phyloP scores from a whole-genome alignment of 78 protist species.

The Cavenderia fasciculata region DNA sequence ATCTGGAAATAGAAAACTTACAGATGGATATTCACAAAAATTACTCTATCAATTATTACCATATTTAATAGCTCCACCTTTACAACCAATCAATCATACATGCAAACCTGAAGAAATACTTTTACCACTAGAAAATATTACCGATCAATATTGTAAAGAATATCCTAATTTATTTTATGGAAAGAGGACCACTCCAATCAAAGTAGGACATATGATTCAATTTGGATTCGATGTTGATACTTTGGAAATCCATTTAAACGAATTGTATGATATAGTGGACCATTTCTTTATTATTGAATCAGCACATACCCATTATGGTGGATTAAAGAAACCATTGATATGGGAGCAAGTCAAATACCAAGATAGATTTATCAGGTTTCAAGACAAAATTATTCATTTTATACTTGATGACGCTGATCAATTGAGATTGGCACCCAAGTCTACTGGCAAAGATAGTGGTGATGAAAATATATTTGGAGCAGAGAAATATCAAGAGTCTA shows the following conservation, averaged over 20 bases:
- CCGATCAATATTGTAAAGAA: background rate
- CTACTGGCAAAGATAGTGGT: constrained; percentile 5
- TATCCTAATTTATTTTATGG: background rate
- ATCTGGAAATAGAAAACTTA: background rate
- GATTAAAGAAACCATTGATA: constrained; percentile 7
- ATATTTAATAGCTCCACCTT: constrained; percentile 9
- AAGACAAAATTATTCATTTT: constrained; percentile 5
- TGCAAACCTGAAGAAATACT: constrained; percentile 11
- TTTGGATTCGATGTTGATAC: constrained; percentile 18
- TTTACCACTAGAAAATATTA: background rate
- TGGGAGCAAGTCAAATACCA: constrained; percentile 20
- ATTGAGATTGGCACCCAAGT: no score
- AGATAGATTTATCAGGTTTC: constrained; percentile 5
- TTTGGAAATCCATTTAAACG: constrained; percentile 13
- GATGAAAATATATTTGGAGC: background rate
- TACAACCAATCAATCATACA: constrained; percentile 1
- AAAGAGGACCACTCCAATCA: background rate
- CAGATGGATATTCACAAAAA: constrained; percentile 11
- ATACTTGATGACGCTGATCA: background rate
- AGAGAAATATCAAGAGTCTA: background rate
- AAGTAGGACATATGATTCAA: constrained; percentile 1
- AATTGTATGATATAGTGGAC: constrained; percentile 3
- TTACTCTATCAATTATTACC: background rate
- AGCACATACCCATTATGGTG: background rate
- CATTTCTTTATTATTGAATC: background rate